Conservation (phyloP, 1,284 basidiomycete species). For the Phenoliferia sp. region DNA sequence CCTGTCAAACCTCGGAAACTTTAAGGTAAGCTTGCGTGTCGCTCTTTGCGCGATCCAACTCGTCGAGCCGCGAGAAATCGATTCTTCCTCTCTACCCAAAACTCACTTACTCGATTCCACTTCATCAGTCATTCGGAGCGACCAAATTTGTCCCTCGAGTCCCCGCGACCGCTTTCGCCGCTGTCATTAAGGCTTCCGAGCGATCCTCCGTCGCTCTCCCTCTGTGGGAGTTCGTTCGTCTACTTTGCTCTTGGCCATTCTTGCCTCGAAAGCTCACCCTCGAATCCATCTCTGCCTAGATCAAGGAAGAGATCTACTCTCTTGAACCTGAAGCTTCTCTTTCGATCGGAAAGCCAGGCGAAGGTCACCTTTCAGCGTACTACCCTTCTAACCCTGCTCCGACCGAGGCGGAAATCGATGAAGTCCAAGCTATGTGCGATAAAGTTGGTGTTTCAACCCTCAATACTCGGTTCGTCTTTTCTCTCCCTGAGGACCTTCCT, state of each 20-base stretch:
- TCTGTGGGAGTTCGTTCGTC: constrained; percentile 58
- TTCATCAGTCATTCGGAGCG: constrained; percentile 64
- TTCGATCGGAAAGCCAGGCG: constrained; percentile 68
- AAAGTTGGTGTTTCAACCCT: constrained; percentile 64
- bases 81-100: neutral
- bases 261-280: neutral
- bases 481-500: neutral
- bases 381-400: constrained; percentile 63
- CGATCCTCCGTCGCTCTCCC: constrained; percentile 54
- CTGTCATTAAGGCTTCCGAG: constrained; percentile 57
- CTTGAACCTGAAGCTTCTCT: constrained; percentile 58
- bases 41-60: neutral
- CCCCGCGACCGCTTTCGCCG: constrained; percentile 56
- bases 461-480: constrained; percentile 63
- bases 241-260: neutral
- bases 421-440: constrained; percentile 67
- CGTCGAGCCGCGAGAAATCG: neutral
- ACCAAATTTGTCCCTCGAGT: constrained; percentile 75
- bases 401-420: constrained; percentile 65
- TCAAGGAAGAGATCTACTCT: constrained; percentile 67
- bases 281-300: constrained; percentile 46
- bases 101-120: neutral
- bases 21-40: constrained; percentile 35
- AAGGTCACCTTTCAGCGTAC: constrained; percentile 74
- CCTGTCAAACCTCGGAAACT: constrained; percentile 54